These are phyloP conservation scores for Colletotrichum sidae DNA, from an alignment of 2,329 filamentous ascomycete genomes.

Conservation along the genomic window DNA sequence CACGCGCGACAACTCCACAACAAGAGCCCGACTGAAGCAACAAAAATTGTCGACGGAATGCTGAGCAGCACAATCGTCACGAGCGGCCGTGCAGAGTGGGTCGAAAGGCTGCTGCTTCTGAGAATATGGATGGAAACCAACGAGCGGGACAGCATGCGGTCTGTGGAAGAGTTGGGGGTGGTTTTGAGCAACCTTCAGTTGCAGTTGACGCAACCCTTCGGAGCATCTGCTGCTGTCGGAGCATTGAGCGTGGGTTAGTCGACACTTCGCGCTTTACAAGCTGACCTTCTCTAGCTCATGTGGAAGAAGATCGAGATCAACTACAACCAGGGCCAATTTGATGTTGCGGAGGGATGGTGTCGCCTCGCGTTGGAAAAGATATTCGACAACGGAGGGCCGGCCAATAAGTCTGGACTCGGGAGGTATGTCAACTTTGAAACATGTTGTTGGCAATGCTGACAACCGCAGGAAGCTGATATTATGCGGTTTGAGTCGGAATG, in stretches of 20 bases:
- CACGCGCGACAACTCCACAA: slow-evolving; percentile 74
- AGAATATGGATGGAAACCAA: slow-evolving; percentile 74
- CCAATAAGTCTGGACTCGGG: slow-evolving; percentile 76
- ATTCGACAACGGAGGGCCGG: slow-evolving; percentile 73
- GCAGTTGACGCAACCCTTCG: slow-evolving; percentile 60
- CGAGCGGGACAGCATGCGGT: slow-evolving; percentile 48
- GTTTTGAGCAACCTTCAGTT: slow-evolving; percentile 52
- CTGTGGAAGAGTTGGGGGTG: slow-evolving; percentile 40
- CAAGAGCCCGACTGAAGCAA: slow-evolving; percentile 61
- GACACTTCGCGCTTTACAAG: background rate
- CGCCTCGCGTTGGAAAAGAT: slow-evolving; percentile 72
- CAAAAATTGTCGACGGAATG: slow-evolving; percentile 71
- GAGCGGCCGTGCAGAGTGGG: slow-evolving; percentile 65
- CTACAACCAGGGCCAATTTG: slow-evolving; percentile 63
- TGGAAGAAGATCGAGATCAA: slow-evolving; percentile 82
- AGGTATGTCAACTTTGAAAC: slow-evolving; percentile 57
- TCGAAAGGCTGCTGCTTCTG: slow-evolving; percentile 76
- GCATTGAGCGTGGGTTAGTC: slow-evolving; percentile 70
- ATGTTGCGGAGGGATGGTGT: slow-evolving; percentile 77
- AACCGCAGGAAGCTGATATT: slow-evolving; percentile 75
- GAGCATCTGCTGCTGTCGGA: slow-evolving; percentile 72
- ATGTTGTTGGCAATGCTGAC: slow-evolving; percentile 38
- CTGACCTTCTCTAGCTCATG: slow-evolving; percentile 67
- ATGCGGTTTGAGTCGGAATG: slow-evolving; percentile 72
- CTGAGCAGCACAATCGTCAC: slow-evolving; percentile 67